These are phyloP conservation scores for Boletus sp. DNA, from an alignment of 1,284 basidiomycete species.

Conservation along the genomic window DNA sequence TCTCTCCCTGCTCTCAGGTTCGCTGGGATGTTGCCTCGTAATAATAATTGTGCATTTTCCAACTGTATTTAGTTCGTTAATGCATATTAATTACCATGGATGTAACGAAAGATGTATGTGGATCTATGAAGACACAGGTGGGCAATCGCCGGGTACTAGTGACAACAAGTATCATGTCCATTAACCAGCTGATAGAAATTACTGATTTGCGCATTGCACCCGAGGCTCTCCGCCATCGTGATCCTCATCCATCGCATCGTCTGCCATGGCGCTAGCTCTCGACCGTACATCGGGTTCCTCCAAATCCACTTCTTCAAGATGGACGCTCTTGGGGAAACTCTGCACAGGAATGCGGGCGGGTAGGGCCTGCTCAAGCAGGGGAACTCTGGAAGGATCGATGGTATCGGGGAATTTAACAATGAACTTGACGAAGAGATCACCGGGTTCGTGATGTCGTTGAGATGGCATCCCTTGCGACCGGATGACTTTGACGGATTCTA, in stretches of 20 bases:
- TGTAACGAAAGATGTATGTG: slow-evolving; percentile 28
- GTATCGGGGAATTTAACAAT: slow-evolving; percentile 87
- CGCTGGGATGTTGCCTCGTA: slow-evolving; percentile 27
- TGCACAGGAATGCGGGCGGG: slow-evolving; percentile 74
- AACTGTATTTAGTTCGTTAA: slow-evolving; percentile 9
- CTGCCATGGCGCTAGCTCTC: slow-evolving; percentile 48
- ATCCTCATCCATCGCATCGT: slow-evolving; percentile 87
- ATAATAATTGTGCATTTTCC: background rate
- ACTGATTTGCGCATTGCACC: slow-evolving; percentile 84
- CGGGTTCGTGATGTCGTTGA: slow-evolving; percentile 93
- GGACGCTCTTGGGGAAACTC: slow-evolving; percentile 64
- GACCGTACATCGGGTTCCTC: slow-evolving; percentile 81
- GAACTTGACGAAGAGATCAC: slow-evolving; percentile 90
- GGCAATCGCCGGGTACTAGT: slow-evolving; percentile 22
- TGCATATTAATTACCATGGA: slow-evolving; percentile 31
- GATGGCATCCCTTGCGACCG: slow-evolving; percentile 98
- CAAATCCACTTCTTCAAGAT: slow-evolving; percentile 85
- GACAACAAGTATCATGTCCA: slow-evolving; percentile 19
- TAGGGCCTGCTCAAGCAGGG: slow-evolving; percentile 82
- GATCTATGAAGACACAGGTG: slow-evolving; percentile 27
- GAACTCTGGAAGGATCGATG: slow-evolving; percentile 68
- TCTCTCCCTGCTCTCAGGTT: slow-evolving; percentile 15
- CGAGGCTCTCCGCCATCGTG: slow-evolving; percentile 60
- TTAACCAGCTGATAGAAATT: slow-evolving; percentile 25
- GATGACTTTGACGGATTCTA: slow-evolving; percentile 89